phyloP scores from a whole-genome alignment of 2,329 filamentous ascomycete species.

The Metarhizium humberi region DNA sequence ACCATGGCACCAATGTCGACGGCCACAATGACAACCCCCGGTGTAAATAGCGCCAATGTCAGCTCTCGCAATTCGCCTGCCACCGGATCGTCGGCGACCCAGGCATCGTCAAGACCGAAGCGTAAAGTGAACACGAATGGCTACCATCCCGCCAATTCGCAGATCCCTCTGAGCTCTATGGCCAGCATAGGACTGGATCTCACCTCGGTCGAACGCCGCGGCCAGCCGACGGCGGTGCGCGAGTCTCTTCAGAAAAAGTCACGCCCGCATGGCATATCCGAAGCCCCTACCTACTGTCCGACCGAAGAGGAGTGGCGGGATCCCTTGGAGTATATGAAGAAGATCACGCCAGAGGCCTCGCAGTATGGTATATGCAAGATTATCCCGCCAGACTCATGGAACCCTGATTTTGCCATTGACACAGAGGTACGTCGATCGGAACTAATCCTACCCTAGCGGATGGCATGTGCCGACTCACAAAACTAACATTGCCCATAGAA shows the following conservation, averaged over 20 bases:
- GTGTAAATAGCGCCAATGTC: slow-evolving; percentile 33
- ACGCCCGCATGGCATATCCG: slow-evolving; percentile 74
- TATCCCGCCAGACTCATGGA: slow-evolving; percentile 88
- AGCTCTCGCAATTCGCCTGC: slow-evolving; percentile 45
- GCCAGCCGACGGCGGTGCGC: slow-evolving; percentile 66
- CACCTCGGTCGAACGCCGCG: slow-evolving; percentile 83
- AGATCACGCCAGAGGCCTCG: slow-evolving; percentile 76
- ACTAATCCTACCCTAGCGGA: slow-evolving; percentile 3
- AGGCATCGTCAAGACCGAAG: slow-evolving; percentile 37
- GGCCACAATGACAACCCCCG: slow-evolving; percentile 25
- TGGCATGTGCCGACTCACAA: not conserved
- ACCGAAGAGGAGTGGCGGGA: slow-evolving; percentile 93
- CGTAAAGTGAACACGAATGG: slow-evolving; percentile 44
- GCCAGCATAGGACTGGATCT: slow-evolving; percentile 63
- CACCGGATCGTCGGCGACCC: slow-evolving; percentile 24
- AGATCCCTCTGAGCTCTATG: slow-evolving; percentile 46
- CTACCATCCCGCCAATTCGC: slow-evolving; percentile 40
- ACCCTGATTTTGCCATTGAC: slow-evolving; percentile 90
- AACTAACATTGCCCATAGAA: slow-evolving; percentile 42
- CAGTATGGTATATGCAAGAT: slow-evolving; percentile 94
- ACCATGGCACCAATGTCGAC: slow-evolving; percentile 33
- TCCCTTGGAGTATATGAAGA: slow-evolving; percentile 86
- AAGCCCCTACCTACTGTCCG: slow-evolving; percentile 84
- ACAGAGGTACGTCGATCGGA: slow-evolving; percentile 59
- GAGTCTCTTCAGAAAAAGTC: slow-evolving; percentile 69